Percentiles rank a stretch among this genome's conserved stretches.
Conservation (phyloP, 768 basidiomycete species). For the Pleurotus citrinopileatus region DNA sequence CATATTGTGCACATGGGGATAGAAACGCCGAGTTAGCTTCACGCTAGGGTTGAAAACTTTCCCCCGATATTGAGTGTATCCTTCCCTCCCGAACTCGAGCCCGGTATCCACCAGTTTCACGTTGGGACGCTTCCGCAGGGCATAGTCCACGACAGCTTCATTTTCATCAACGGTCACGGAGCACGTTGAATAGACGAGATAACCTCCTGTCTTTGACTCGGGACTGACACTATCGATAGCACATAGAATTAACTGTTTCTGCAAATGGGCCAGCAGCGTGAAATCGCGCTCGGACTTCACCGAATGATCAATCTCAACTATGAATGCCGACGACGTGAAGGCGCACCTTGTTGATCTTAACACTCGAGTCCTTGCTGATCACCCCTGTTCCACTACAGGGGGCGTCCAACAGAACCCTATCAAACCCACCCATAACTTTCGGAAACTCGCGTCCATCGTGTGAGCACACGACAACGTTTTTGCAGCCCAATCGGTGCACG, state of each 20-base stretch:
- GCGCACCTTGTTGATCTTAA: constrained; percentile 94
- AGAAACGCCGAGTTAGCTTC: constrained; percentile 83
- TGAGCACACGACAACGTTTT: constrained; percentile 95
- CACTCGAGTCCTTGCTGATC: constrained; percentile 95
- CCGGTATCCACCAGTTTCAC: constrained; percentile 91
- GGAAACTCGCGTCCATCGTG: constrained; percentile 98
- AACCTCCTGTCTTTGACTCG: constrained; percentile 88
- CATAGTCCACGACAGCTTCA: constrained; percentile 97
- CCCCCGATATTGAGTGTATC: constrained; percentile 87
- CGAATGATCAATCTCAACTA: constrained; percentile 7
- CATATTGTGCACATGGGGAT: constrained; percentile 99
- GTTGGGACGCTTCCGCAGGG: constrained; percentile 90
- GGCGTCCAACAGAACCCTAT: constrained; percentile 94
- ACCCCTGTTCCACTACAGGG: constrained; percentile 99
- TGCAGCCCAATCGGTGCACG: constrained; percentile 94
- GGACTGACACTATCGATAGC: constrained; percentile 95
- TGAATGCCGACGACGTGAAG: constrained; percentile 4
- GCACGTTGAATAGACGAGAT: constrained; percentile 97
- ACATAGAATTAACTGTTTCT: constrained; percentile 97
- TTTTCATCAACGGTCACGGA: constrained; percentile 98
- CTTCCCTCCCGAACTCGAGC: constrained; percentile 89
- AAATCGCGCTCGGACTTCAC: constrained; percentile 91
- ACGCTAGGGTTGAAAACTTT: constrained; percentile 84
- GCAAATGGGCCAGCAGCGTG: constrained; percentile 91
- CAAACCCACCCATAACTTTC: constrained; percentile 98